Base-by-base conservation (phyloP, 2,329 filamentous ascomycete genomes). In the Curvularia eragrostidis region DNA sequence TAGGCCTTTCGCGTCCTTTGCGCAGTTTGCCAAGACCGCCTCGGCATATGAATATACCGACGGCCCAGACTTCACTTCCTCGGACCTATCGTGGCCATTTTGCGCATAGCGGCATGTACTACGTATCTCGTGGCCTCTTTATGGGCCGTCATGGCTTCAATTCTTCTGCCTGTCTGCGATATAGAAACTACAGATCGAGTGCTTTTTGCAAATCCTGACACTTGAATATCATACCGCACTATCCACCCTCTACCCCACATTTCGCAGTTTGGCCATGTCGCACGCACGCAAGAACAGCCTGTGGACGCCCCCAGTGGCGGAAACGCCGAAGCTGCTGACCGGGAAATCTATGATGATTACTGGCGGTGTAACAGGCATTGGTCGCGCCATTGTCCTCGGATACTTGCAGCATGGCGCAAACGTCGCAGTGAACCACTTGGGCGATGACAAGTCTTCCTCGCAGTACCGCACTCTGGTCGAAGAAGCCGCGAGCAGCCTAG, bases 301-400 rank as follows among this genome's bases (percentile, higher is more conserved):
- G n/a, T 59, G 56, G 56, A 59, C 54, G 30, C 51, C 54, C 2
- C n/a, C 47, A 4, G 54, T 54, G 21, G 59, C 61, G 50, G 46
- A 54, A 19, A 59, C 61, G 34, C 60, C 71, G 26, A 66, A 76
- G 54, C 83, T 95, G 66, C 86, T 96, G 56, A 73, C 79, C 53
- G 87, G 85, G 75, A 96, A 96, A 78, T 89, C 88, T 12, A 91
- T 91, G 77, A 90, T 92, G 74, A 92, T 97, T 70, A 96, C 92
- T 0, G 92, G 93, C 63, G 92, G 91, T 56, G 89, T 89, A 3
- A 96, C 91, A 1, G 92, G 92, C 54, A 96, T 96, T 68, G 93
- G 93, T 51, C 86, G 91, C 64, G 93, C 92, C 66, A 96, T 96
- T 62, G 88, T 89, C 41, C 84, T 96, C 49, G 89, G 88, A 68